phyloP scores from a whole-genome alignment of 139 green algal species.

The Haematococcus lacustris region DNA sequence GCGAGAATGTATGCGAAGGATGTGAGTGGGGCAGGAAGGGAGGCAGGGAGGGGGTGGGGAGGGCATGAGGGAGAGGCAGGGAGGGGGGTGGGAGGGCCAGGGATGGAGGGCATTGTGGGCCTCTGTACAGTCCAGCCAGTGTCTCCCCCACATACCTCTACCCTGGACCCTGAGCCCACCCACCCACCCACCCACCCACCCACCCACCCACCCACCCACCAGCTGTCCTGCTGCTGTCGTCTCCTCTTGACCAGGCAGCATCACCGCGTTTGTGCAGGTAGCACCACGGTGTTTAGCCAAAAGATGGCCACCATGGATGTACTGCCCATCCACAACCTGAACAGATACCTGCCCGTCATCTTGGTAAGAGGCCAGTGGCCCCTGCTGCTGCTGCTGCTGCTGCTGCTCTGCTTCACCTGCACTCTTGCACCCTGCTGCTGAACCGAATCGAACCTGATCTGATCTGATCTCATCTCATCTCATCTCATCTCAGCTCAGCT shows the following conservation, averaged over 20 bases:
- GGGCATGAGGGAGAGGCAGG: not conserved
- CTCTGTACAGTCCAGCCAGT: no score
- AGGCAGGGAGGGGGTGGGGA: not conserved
- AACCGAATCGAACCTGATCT: no score
- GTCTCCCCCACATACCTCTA: not conserved
- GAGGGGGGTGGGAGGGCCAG: no score
- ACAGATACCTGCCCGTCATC: conserved; percentile 74
- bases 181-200: no score
- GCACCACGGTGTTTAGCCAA: conserved; percentile 29
- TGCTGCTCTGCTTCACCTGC: no score
- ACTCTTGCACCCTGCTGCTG: not conserved
- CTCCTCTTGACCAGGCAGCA: not conserved
- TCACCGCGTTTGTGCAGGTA: conserved; percentile 1
- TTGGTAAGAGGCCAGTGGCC: no score
- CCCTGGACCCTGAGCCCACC: no score
- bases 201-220: no score
- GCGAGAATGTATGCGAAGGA: conserved; percentile 13
- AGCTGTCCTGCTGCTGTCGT: not conserved
- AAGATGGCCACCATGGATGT: conserved; percentile 75
- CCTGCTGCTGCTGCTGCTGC: no score
- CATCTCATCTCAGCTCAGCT: no score
- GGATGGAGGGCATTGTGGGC: no score
- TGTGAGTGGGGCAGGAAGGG: conserved; percentile 6
- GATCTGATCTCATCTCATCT: no score
- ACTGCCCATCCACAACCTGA: conserved; percentile 67